Conservation (phyloP, 2,329 filamentous ascomycete genomes). For the Mycocentrospora acerina region DNA sequence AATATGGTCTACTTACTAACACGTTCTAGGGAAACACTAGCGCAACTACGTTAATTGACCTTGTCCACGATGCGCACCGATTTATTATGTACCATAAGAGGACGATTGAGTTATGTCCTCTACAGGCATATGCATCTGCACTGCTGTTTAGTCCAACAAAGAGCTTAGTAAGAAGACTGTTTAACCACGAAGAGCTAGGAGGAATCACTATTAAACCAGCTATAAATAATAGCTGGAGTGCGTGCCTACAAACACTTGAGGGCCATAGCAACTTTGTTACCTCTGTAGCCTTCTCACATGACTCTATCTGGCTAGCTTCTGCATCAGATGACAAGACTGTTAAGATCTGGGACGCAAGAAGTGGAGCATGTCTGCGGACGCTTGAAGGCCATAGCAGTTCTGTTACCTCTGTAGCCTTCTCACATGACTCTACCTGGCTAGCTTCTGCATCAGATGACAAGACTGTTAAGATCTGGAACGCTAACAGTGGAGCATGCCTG, state of each 20-base stretch:
- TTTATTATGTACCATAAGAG: conserved; percentile 27
- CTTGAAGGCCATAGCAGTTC: conserved; percentile 19
- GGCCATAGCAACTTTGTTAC: conserved; percentile 14
- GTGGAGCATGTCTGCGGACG: conserved; percentile 16
- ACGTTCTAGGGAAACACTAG: neutral
- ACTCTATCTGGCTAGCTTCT: conserved; percentile 9
- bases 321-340: conserved; percentile 4
- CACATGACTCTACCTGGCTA: conserved; percentile 11
- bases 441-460: conserved; percentile 6
- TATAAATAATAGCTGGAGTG: conserved; percentile 9
- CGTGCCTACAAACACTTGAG: conserved; percentile 22
- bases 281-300: conserved; percentile 27
- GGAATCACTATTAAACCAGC: conserved; percentile 11
- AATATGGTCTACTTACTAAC: conserved; percentile 1
- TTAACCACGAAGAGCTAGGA: conserved; percentile 18
- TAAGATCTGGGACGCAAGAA: conserved; percentile 11
- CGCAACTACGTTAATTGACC: neutral
- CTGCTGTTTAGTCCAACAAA: conserved; percentile 21
- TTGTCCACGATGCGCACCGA: conserved; percentile 16
- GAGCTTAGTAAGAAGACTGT: conserved; percentile 15
- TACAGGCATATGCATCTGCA: conserved; percentile 27
- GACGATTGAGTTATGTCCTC: conserved; percentile 19
- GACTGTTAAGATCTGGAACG: conserved; percentile 10
- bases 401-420: conserved; percentile 26
- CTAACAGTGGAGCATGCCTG: conserved; percentile 9